phyloP scores from a whole-genome alignment of 768 basidiomycete genomes.

The Chalciporus piperatus region DNA sequence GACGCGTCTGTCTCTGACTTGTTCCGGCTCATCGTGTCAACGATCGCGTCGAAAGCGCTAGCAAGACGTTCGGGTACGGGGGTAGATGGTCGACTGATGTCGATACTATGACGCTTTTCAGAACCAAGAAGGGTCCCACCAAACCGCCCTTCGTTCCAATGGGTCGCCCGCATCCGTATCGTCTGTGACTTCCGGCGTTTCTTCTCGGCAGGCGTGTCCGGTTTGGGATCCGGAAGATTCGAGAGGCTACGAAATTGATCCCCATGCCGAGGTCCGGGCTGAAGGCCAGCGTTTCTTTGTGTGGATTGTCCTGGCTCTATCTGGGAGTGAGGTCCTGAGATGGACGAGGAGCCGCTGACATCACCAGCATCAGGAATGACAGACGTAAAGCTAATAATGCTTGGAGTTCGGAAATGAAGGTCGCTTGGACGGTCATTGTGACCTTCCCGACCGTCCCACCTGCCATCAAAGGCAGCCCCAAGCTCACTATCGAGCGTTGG shows the following conservation, averaged over 20 bases:
- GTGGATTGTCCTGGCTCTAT: conserved; percentile 5
- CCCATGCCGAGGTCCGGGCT: conserved; percentile 14
- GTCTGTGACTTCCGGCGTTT: conserved; percentile 44
- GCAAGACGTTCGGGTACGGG: conserved; percentile 41
- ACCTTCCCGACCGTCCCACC: conserved; percentile 12
- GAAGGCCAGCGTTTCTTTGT: conserved; percentile 3
- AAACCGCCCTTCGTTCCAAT: conserved; percentile 60
- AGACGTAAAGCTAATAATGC: conserved; percentile 52
- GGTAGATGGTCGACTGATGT: conserved; percentile 26
- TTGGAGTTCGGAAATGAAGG: conserved; percentile 50
- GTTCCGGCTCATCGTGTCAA: conserved; percentile 37
- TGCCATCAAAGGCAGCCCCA: conserved; percentile 43
- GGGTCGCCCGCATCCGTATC: conserved; percentile 54
- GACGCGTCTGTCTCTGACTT: conserved; percentile 15
- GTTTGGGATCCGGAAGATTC: conserved; percentile 29
- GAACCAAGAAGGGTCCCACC: conserved; percentile 31
- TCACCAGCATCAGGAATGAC: conserved; percentile 27
- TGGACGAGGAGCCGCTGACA: not conserved
- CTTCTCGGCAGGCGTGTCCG: conserved; percentile 21
- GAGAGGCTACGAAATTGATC: not conserved
- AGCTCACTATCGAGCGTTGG: conserved; percentile 58
- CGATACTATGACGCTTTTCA: conserved; percentile 13
- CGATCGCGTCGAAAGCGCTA: conserved; percentile 44
- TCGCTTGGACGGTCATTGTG: conserved; percentile 29
- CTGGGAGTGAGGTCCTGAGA: not conserved